Conservation (phyloP, 805 yeast species). For the Yamadazyma tumulicola region DNA sequence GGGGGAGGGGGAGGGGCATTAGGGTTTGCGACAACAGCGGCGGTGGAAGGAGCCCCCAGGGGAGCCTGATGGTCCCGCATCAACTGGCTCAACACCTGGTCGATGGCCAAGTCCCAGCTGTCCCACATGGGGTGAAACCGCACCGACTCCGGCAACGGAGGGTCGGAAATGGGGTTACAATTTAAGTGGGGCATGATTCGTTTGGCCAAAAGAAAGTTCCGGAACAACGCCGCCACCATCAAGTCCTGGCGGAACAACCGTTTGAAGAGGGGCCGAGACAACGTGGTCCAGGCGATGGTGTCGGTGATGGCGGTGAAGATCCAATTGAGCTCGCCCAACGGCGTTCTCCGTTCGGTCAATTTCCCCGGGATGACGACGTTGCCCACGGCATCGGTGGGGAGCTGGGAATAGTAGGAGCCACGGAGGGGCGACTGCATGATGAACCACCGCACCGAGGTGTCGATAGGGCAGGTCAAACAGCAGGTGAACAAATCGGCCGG, state of each 20-base stretch:
- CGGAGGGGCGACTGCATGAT: constrained; percentile 74
- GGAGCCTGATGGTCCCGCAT: constrained; percentile 30
- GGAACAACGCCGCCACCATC: constrained; percentile 92
- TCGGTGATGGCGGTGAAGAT: constrained; percentile 97
- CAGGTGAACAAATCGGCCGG: constrained; percentile 97
- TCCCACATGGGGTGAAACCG: constrained; percentile 94
- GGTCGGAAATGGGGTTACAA: constrained; percentile 93
- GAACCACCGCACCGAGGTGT: constrained; percentile 88
- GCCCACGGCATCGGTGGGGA: constrained; percentile 47
- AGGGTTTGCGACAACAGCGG: not conserved
- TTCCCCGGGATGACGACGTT: constrained; percentile 82
- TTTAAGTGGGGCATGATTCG: constrained; percentile 90
- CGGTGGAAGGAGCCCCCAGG: not conserved
- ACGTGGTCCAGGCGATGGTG: constrained; percentile 94
- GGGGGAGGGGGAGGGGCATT: constrained; percentile 4
- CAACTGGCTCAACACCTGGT: constrained; percentile 79
- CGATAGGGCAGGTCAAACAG: constrained; percentile 93
- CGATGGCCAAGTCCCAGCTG: constrained; percentile 96
- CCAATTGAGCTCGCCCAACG: constrained; percentile 95
- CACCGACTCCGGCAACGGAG: constrained; percentile 79
- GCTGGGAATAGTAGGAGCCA: constrained; percentile 46
- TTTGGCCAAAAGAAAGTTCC: constrained; percentile 89
- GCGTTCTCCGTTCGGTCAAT: constrained; percentile 88
- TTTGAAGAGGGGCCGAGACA: constrained; percentile 85
- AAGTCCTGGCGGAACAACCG: constrained; percentile 89